These are phyloP conservation scores for Rhodotorula babjevae DNA, from an alignment of 768 basidiomycete genomes.

Conservation along the genomic window DNA sequence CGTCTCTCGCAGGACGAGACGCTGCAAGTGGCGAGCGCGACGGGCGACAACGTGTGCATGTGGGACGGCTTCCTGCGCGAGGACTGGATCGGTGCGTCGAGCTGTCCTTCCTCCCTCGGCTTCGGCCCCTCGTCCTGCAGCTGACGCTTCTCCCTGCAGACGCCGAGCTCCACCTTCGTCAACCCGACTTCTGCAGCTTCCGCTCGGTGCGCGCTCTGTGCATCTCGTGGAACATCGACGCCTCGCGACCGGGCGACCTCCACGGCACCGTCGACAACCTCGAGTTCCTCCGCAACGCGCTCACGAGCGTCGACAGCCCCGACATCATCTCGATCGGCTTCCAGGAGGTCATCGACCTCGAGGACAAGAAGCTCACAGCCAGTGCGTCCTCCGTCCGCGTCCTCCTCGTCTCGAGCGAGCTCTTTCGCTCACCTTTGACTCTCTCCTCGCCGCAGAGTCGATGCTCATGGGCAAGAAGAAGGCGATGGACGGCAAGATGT, in stretches of 20 bases:
- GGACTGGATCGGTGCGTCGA: constrained; percentile 74
- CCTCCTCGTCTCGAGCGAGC: background rate
- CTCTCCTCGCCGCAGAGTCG: constrained; percentile 51
- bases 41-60: constrained; percentile 68
- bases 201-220: constrained; percentile 70
- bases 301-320: constrained; percentile 66
- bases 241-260: constrained; percentile 73
- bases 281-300: constrained; percentile 70
- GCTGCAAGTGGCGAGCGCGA: constrained; percentile 69
- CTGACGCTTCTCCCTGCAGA: constrained; percentile 52
- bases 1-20: constrained; percentile 38
- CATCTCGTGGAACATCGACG: constrained; percentile 89
- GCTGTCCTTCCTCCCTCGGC: constrained; percentile 22
- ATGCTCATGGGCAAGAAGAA: constrained; percentile 74
- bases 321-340: constrained; percentile 92
- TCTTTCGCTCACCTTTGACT: too few relatives aligned
- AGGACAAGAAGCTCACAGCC: constrained; percentile 82
- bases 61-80: constrained; percentile 86
- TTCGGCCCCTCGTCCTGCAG: background rate
- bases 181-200: constrained; percentile 72
- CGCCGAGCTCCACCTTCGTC: constrained; percentile 66
- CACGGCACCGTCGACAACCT: constrained; percentile 62
- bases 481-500: constrained; percentile 57
- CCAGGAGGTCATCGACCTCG: constrained; percentile 95
- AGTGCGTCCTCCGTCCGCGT: constrained; percentile 44